Evolutionary conservation across 2,329 filamentous ascomycete species (phyloP), one percentile per base, ranked within the genome.

Genomic region (Aspergillus quadrilineatus): DNA sequence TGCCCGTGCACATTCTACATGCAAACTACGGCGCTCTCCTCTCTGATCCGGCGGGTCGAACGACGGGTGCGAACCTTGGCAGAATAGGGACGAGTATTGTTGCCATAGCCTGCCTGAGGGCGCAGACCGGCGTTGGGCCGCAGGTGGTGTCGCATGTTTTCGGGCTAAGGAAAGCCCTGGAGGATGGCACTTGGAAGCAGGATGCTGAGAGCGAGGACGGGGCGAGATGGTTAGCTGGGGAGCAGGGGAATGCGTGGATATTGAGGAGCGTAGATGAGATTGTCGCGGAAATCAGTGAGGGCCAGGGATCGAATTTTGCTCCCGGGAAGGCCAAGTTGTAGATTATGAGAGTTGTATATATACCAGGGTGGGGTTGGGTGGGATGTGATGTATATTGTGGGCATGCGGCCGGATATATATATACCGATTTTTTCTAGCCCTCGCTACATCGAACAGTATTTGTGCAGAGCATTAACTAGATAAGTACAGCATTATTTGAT

Each of bases 61-160:
- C 73, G 4, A 80, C 79, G 0, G 69, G 79, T 22, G 78, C 75
- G 0, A 82, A 79, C 15, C 82, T 89, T 0, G 90, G 90, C 0
- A 75, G 90, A 0, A 82, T 89, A 0, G 74, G 91, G 60, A 94
- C 90, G 0, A 88, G 84, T 53, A 73, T 94, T 10, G 80, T 92
- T 4, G 90, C 88, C 0, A 81, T 95, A 30, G 80, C 89, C 4
- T 92, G 89, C 66, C 71, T 95, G 70, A 77, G 90, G 3, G 83
- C 90, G 44, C 90, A 94, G 79, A 89, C 88, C 8, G 90, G 90
- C 0, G 90, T 94, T 0, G 90, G 86, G 0, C 90, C 90, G 1
- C 90, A 94, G 78, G 89, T 95, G 10, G 75, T 89, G 15, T 90
- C 87, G 63, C 90, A 95, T 73, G 80, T 94, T 0, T 93, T 92